Conservation (phyloP, 2,329 filamentous ascomycete genomes). For the Lecanoromycetidae sp. region DNA sequence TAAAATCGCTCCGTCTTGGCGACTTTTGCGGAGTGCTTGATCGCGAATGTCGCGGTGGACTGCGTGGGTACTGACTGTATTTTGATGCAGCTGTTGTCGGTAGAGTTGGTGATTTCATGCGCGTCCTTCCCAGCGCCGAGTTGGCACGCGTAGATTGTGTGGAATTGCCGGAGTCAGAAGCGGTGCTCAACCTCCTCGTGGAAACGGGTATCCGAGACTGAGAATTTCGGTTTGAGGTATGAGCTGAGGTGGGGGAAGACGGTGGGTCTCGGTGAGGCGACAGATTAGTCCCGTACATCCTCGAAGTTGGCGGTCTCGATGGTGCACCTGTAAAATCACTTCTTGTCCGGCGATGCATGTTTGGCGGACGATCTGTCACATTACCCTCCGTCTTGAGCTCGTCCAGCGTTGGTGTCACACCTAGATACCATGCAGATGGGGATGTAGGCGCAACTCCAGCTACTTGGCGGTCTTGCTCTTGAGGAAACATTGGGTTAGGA, state of each 20-base stretch:
- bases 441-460: slow-evolving; percentile 48
- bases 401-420: slow-evolving; percentile 33
- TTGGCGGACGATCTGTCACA: slow-evolving; percentile 20
- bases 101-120: slow-evolving; percentile 28
- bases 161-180: slow-evolving; percentile 31
- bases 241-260: slow-evolving; percentile 12
- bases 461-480: slow-evolving; percentile 17
- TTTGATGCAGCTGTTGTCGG: slow-evolving; percentile 32
- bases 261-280: slow-evolving; percentile 9
- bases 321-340: slow-evolving; percentile 46
- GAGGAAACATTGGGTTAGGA: slow-evolving; percentile 32
- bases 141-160: slow-evolving; percentile 26
- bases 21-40: slow-evolving; percentile 25
- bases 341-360: slow-evolving; percentile 28
- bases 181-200: slow-evolving; percentile 29
- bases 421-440: slow-evolving; percentile 54
- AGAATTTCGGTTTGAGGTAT: slow-evolving; percentile 14
- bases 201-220: slow-evolving; percentile 36
- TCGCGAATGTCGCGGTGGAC: slow-evolving; percentile 26
- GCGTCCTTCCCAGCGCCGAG: slow-evolving; percentile 24
- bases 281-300: slow-evolving; percentile 21
- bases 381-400: slow-evolving; percentile 24
- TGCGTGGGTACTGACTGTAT: slow-evolving; percentile 23
- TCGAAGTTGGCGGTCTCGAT: slow-evolving; percentile 22
- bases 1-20: slow-evolving; percentile 36